Percentiles rank a stretch among this genome's conserved stretches.
Conservation (phyloP, 129 eudicot genomes). For the Apium graveolens region DNA sequence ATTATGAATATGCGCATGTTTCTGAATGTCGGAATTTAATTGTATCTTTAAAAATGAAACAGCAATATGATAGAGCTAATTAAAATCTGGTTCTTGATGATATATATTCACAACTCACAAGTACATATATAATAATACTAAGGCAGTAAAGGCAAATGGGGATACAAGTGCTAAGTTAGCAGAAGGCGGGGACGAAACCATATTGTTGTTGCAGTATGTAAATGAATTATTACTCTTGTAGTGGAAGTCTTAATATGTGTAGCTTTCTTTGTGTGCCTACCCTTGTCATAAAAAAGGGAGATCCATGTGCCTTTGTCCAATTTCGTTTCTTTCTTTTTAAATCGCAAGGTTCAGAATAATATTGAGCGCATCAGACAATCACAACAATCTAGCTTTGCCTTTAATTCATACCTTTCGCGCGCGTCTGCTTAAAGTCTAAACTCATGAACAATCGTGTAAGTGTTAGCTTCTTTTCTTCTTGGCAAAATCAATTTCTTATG, state of each 20-base stretch:
- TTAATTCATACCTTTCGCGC: neutral
- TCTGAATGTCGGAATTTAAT: no score
- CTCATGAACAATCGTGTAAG: neutral
- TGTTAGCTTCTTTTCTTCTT: neutral
- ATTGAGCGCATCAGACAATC: neutral
- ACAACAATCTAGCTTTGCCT: neutral
- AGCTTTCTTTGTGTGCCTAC: neutral
- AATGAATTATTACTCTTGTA: neutral
- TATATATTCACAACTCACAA: neutral
- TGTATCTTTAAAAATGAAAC: no score
- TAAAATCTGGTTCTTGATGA: no score
- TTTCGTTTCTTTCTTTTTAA: neutral
- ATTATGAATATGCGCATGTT: no score
- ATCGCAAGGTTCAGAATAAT: neutral
- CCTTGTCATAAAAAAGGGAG: neutral
- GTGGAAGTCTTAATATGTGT: neutral
- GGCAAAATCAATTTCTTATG: neutral
- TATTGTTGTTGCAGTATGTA: neutral
- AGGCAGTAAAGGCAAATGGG: neutral
- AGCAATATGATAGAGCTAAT: no score
- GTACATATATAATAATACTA: neutral
- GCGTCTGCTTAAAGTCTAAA: neutral
- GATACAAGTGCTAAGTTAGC: neutral
- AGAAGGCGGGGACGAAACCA: neutral
- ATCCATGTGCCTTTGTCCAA: slow-evolving; percentile 1